Evolutionary conservation across 371 early-diverging fungal species (phyloP).

Genomic region (Mortierella sp.): DNA sequence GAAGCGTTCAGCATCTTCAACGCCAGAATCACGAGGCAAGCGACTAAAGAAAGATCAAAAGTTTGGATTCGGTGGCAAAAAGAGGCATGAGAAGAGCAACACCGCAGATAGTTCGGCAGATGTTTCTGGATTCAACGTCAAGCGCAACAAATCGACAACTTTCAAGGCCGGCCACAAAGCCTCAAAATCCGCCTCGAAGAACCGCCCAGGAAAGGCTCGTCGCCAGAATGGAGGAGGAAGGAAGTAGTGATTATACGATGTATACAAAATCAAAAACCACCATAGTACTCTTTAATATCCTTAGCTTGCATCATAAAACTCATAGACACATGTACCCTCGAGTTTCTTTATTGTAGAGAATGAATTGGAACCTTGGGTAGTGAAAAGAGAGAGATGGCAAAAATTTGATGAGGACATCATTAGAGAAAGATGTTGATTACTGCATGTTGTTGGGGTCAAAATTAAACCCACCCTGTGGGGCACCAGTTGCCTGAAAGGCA

Average conservation of each 20-base stretch:
- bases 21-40: conserved; percentile 59
- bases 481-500: conserved; percentile 72
- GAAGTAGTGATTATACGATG: conserved; percentile 21
- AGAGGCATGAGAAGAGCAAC: conserved; percentile 83
- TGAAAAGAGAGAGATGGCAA: too few species aligned
- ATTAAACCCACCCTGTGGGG: conserved; percentile 82
- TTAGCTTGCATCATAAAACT: not conserved
- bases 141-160: conserved; percentile 68
- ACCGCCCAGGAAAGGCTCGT: conserved; percentile 56
- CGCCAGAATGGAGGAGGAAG: conserved; percentile 51
- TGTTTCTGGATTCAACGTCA: conserved; percentile 73
- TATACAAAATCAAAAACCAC: not conserved
- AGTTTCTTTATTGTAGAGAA: not conserved
- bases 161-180: conserved; percentile 58
- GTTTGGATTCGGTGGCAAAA: conserved; percentile 93
- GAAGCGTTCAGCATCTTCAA: conserved; percentile 45
- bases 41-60: conserved; percentile 64
- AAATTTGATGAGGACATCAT: too few species aligned
- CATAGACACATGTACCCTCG: conserved; percentile 3
- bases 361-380: not conserved
- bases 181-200: conserved; percentile 41
- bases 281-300: not conserved
- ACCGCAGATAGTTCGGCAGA: conserved; percentile 83
- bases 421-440: conserved; percentile 6
- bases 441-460: conserved; percentile 62